Base-by-base conservation (phyloP, 2,329 filamentous ascomycete genomes). In the Xylaria sp. region DNA sequence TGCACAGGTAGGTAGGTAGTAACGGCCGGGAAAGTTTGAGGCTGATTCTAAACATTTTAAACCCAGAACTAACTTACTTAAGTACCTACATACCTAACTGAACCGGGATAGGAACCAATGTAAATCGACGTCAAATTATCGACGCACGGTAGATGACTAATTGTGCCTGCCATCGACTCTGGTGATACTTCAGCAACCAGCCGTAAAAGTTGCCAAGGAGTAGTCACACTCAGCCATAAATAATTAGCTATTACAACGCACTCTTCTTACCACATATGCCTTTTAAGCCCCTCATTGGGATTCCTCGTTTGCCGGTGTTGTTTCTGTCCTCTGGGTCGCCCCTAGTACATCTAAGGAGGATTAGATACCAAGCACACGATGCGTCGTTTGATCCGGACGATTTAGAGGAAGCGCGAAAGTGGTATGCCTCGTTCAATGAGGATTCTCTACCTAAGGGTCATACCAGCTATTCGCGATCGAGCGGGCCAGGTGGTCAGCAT, bases 401-500 rank as follows among this genome's bases (percentile, higher is more conserved):
- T 7, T 76, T 89, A 39, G 76, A 78, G 5, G 85, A 87, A 68
- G 87, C 87, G 1, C 83, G 87, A 28, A 79, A 78, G 69, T 89
- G 88, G 88, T 82, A 81, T 57, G 73, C 81, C 56, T 79, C 81
- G 0, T 87, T 88, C 69, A 78, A 80, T 9, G 71, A 80, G 39
- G 78, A 76, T 48, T 80, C 75, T 25, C 75, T 90, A 1, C 88
- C 88, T 15, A 82, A 79, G 63, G 88, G 87, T 9, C 84, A 78
- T 54, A 89, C 86, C 5, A 84, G 80, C 12, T 89, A 83, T 76
- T 83, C 88, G 2, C 82, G 88, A n/a, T 89, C 88, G 2, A 89
- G 87, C 72, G 88, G 88, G 0, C 87, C 88, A 2, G 88, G 88
- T 13, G 88, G 88, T 1, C 88, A 90, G 73, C 87, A 90, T 74